Evolutionary conservation across 2,329 filamentous ascomycete genomes (phyloP), one percentile per base, ranked within the genome.

Genomic region (Neonectria sp.): DNA sequence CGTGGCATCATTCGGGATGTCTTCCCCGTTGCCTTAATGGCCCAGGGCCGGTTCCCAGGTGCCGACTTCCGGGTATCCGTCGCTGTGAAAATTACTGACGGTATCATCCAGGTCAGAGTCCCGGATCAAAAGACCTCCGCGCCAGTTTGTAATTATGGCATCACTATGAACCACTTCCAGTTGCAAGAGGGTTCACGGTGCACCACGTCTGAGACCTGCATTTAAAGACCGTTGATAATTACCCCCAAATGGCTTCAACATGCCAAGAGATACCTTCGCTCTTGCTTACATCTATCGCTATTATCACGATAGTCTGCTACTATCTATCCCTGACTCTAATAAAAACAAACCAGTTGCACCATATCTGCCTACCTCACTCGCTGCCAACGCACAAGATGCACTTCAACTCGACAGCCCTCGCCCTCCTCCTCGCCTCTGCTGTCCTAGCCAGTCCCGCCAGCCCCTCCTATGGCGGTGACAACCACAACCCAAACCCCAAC

Each of bases 301-400:
- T 43, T 7, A 17, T 43, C 40, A 43, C 40, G 7, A 43, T 3
- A n/a, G 43, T 45, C 24, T 45, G 24, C 43, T 45, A 9, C 17
- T 21, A 5, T n/a, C 43, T n/a, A 45, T 9, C 43, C n/a, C 17
- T 21, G 2, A 9, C 6, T 9, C 43, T 21, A 9, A 21, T 6
- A n/a, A 15, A 59, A 58, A 55, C 17, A 55, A 33, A 15, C 31
- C 29, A 21, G 9, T 35, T 35, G n/a, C n/a, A 55, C 29, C 5
- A 55, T 31, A 7, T 35, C 29, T 15, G 37, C 21, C 52, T 37
- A 9, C 43, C 43, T 55, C 21, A 55, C 52, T 33, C 52, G 17
- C 29, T 21, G 21, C 21, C 29, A 40, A 17, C 29, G 21, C n/a
- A n/a, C 52, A 55, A 55, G 17, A 55, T 55, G 52, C 52, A 55